A percentile compares a stretch with the other conserved stretches of the same genome.
Conservation (phyloP, 1,284 basidiomycete genomes). For the Cystobasidium slooffiae region DNA sequence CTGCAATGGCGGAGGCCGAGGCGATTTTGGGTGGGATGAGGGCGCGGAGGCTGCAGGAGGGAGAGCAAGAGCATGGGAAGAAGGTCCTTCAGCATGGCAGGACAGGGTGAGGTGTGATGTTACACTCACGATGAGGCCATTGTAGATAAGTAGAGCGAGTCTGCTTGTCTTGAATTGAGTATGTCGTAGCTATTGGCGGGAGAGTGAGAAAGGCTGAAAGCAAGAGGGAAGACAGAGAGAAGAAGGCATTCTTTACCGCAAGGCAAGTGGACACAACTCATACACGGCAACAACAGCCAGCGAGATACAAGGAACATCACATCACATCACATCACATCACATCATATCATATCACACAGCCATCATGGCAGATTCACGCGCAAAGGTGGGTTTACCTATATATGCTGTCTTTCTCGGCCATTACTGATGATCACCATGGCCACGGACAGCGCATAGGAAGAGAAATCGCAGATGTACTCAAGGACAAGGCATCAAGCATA, state of each 20-base stretch:
- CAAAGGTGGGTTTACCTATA: conserved; percentile 14
- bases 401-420: background rate
- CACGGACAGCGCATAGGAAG: conserved; percentile 25
- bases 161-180: background rate
- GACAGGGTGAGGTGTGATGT: background rate
- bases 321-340: background rate
- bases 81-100: background rate
- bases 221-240: conserved; percentile 6
- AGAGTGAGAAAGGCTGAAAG: background rate
- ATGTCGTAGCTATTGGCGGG: background rate
- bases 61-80: background rate
- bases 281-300: background rate
- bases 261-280: background rate
- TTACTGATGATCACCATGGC: background rate
- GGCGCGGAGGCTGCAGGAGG: conserved; percentile 31
- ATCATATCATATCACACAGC: background rate
- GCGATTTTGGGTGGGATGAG: conserved; percentile 56
- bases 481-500: conserved; percentile 45
- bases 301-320: background rate
- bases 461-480: conserved; percentile 39
- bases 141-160: background rate
- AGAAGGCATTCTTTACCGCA: background rate
- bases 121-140: conserved; percentile 39
- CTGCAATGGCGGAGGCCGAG: conserved; percentile 52
- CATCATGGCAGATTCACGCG: conserved; percentile 40